Percentiles rank a stretch among this genome's conserved stretches.
Conservation (phyloP, 176 grass and related monocot genomes). For the Oropetium thomaeum region DNA sequence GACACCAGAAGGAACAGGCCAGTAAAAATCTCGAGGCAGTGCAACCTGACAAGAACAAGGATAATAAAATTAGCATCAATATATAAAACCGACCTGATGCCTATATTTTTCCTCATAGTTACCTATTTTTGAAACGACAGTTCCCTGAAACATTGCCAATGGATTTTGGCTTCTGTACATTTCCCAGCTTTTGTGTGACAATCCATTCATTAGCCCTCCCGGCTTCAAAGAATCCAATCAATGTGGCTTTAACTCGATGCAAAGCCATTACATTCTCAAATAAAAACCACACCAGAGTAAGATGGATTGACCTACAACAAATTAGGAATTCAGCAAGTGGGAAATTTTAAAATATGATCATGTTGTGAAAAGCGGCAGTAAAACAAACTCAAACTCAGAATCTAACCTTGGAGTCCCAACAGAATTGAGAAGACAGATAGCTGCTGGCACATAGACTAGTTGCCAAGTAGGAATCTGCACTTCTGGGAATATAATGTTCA, state of each 20-base stretch:
- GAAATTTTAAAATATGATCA: neutral
- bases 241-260: constrained; percentile 63
- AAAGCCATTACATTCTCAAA: constrained; percentile 86
- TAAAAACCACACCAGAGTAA: constrained; percentile 48
- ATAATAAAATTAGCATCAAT: neutral
- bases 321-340: neutral
- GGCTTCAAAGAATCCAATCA: constrained; percentile 59
- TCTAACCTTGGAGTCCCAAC: constrained; percentile 61
- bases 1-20: constrained; percentile 39
- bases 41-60: constrained; percentile 34
- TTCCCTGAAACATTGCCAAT: neutral
- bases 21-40: constrained; percentile 43
- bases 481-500: constrained; percentile 46
- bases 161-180: constrained; percentile 37
- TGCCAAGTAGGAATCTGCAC: constrained; percentile 48
- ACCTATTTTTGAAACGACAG: constrained; percentile 44
- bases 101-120: neutral
- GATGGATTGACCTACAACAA: constrained; percentile 46
- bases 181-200: constrained; percentile 70
- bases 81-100: neutral
- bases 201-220: constrained; percentile 82
- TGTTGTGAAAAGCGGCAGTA: neutral
- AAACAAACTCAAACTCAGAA: neutral
- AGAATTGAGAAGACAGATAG: constrained; percentile 46
- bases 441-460: constrained; percentile 44